A percentile compares a stretch with the other conserved stretches of the same genome.
Conservation (phyloP, 2,329 filamentous ascomycete species). For the Myotisia sp. region DNA sequence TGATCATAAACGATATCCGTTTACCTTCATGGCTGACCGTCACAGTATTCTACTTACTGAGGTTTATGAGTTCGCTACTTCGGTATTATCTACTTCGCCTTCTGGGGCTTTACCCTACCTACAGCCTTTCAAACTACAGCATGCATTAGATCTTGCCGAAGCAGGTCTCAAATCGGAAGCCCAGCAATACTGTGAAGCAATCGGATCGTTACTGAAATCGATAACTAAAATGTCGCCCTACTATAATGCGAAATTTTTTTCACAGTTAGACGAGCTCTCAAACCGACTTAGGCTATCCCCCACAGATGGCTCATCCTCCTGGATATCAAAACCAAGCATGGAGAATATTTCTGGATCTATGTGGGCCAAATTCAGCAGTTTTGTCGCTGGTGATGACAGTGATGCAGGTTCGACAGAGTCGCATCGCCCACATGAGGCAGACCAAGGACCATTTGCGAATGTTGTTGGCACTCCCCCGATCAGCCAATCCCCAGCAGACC, state of each 20-base stretch:
- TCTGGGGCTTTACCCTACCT: slow-evolving; percentile 60
- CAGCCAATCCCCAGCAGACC: slow-evolving; percentile 57
- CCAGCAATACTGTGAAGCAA: slow-evolving; percentile 78
- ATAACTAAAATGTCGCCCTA: slow-evolving; percentile 78
- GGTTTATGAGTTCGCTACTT: slow-evolving; percentile 80
- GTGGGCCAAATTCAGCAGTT: slow-evolving; percentile 89
- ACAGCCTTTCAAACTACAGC: slow-evolving; percentile 78
- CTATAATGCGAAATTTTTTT: slow-evolving; percentile 61
- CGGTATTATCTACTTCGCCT: slow-evolving; percentile 48
- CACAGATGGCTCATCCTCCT: slow-evolving; percentile 65
- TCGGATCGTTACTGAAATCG: slow-evolving; percentile 58
- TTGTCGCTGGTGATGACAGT: slow-evolving; percentile 80
- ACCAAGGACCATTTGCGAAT: slow-evolving; percentile 67
- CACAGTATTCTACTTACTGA: slow-evolving; percentile 91
- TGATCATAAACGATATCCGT: slow-evolving; percentile 58
- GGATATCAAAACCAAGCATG: slow-evolving; percentile 91
- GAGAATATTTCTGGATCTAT: slow-evolving; percentile 86
- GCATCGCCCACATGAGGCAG: slow-evolving; percentile 41
- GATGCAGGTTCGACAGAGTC: slow-evolving; percentile 47
- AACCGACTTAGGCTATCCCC: slow-evolving; percentile 74
- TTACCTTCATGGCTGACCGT: slow-evolving; percentile 62
- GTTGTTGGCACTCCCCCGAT: slow-evolving; percentile 62
- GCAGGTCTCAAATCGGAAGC: slow-evolving; percentile 70
- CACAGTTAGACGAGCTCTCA: slow-evolving; percentile 66
- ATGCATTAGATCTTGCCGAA: slow-evolving; percentile 72